Evolutionary conservation across 129 eudicot species (phyloP).

Genomic region (Scalesia atractyloides): DNA sequence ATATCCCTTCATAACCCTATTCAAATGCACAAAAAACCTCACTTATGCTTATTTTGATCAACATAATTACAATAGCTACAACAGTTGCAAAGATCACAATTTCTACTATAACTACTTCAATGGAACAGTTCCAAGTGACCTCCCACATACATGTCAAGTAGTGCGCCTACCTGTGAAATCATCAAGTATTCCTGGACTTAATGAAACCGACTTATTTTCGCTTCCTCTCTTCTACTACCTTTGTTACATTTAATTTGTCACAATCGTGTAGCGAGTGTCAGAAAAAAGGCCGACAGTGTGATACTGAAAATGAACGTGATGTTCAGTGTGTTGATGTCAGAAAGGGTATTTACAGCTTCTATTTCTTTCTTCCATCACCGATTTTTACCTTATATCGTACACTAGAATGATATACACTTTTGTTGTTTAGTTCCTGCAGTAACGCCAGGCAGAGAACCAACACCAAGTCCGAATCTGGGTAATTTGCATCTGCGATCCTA

Average conservation of each 20-base stretch:
- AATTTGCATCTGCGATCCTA: too few relatives aligned
- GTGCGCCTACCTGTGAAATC: background rate
- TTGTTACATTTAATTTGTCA: constrained; percentile 22
- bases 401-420: background rate
- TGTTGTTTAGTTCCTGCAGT: background rate
- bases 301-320: background rate
- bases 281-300: constrained; percentile 22
- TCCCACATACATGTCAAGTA: constrained; percentile 5
- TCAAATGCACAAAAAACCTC: constrained; percentile 25
- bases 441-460: background rate
- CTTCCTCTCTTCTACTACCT: background rate
- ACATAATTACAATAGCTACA: background rate
- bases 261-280: constrained; percentile 12
- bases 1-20: constrained; percentile 23
- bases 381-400: background rate
- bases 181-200: background rate
- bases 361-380: background rate
- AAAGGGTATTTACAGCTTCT: constrained; percentile 9
- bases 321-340: constrained; percentile 21
- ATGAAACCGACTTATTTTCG: constrained; percentile 8
- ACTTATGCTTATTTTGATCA: background rate
- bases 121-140: background rate
- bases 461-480: too few relatives aligned
- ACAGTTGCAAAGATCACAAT: background rate
- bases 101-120: constrained; percentile 1